phyloP scores from a whole-genome alignment of 2,329 filamentous ascomycete species.

The Arachnomyces sp. region DNA sequence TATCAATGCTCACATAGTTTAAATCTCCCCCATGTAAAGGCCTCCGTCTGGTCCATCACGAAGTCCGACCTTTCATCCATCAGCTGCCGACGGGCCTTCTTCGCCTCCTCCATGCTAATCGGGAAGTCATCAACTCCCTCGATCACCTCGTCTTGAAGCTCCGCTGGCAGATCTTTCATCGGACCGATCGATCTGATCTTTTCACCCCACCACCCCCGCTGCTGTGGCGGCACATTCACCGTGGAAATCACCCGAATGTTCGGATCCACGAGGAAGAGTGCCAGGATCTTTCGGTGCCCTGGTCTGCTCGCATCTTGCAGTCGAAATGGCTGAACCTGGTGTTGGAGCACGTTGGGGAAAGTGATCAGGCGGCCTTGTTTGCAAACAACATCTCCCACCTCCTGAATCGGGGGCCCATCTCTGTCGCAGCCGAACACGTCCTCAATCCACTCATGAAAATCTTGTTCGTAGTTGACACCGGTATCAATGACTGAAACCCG shows the following conservation, averaged over 20 bases:
- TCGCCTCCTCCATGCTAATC: slow-evolving; percentile 4
- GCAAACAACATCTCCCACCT: slow-evolving; percentile 1
- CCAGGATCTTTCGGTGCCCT: slow-evolving; percentile 5
- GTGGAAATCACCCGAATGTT: slow-evolving; percentile 5
- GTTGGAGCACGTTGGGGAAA: slow-evolving; percentile 6
- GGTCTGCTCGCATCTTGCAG: slow-evolving; percentile 2
- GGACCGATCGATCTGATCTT: background rate
- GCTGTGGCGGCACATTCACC: slow-evolving; percentile 5
- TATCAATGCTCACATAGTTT: background rate
- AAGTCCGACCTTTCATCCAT: slow-evolving; percentile 1
- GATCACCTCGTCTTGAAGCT: slow-evolving; percentile 2
- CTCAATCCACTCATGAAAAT: background rate
- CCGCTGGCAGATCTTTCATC: slow-evolving; percentile 3
- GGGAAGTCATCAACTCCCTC: background rate
- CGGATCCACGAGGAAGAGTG: slow-evolving; percentile 6
- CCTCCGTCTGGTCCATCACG: background rate
- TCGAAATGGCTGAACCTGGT: slow-evolving; percentile 5
- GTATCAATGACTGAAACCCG: background rate
- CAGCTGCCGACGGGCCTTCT: slow-evolving; percentile 1
- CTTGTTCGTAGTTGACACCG: background rate
- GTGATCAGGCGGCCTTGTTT: slow-evolving; percentile 4
- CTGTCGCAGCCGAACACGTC: slow-evolving; percentile 1
- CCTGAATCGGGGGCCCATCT: background rate
- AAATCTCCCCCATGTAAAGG: slow-evolving; percentile 1
- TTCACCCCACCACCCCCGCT: slow-evolving; percentile 5